Conservation (phyloP, 106 monocot species). For the Dendrobium catenatum region DNA sequence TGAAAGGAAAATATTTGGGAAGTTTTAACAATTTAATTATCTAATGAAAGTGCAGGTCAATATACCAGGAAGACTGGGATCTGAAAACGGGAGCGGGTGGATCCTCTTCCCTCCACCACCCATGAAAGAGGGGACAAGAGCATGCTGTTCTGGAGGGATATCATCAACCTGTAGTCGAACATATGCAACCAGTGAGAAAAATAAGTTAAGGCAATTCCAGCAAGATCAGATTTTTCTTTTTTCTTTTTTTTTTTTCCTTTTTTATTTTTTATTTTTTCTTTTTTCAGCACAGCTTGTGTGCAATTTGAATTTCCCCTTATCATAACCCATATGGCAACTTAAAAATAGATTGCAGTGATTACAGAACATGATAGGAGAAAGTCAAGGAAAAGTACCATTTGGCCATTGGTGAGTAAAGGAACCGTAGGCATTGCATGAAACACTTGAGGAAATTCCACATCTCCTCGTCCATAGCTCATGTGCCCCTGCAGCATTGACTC, state of each 20-base stretch:
- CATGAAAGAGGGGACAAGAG: constrained; percentile 83
- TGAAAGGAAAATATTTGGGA: not conserved
- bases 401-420: constrained; percentile 88
- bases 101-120: constrained; percentile 96
- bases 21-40: not conserved
- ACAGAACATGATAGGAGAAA: not conserved
- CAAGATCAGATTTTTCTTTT: not conserved
- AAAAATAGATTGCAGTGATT: not conserved
- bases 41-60: not conserved
- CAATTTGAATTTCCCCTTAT: not conserved
- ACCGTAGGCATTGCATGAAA: constrained; percentile 54
- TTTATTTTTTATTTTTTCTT: not conserved
- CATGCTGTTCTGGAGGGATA: constrained; percentile 93
- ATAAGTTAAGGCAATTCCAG: not conserved
- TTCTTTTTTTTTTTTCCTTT: not conserved
- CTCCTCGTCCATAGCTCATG: constrained; percentile 90
- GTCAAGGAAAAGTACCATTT: constrained; percentile 53
- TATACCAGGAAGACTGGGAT: constrained; percentile 65
- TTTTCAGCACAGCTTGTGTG: not conserved
- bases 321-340: not conserved
- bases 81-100: constrained; percentile 83
- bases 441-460: constrained; percentile 38
- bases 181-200: not conserved
- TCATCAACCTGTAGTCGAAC: constrained; percentile 62
- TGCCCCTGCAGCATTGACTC: constrained; percentile 82